Conservation (phyloP, 106 monocot species). For the Ottelia alismoides region DNA sequence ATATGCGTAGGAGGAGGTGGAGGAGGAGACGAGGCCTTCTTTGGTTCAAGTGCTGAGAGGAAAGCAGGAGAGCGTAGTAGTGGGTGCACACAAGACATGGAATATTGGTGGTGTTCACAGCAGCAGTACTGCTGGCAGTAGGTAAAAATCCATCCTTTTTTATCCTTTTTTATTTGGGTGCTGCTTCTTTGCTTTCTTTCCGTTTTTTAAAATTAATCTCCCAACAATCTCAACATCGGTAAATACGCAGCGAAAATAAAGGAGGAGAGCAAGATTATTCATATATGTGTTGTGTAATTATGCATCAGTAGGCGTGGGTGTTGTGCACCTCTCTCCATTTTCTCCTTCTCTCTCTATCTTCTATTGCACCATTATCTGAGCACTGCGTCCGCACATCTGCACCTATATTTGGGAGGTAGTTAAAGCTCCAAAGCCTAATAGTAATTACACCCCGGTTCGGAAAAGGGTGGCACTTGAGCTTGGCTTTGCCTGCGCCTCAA, state of each 20-base stretch:
- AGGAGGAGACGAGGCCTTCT: neutral
- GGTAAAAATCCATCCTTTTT: neutral
- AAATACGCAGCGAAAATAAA: neutral
- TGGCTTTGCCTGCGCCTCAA: no score
- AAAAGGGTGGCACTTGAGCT: no score
- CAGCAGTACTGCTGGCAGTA: neutral
- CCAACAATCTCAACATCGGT: neutral
- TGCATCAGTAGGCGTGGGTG: no score
- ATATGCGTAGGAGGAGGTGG: neutral
- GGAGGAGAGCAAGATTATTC: constrained; percentile 4
- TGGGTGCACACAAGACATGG: constrained; percentile 2
- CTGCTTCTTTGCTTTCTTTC: neutral
- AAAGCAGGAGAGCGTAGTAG: neutral
- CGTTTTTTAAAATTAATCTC: no score
- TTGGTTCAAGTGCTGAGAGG: neutral
- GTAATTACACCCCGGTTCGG: no score
- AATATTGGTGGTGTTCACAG: neutral
- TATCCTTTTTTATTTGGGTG: neutral
- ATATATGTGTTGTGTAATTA: no score
- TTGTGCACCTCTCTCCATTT: no score
- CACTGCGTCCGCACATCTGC: no score
- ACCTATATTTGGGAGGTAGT: no score
- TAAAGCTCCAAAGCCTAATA: no score
- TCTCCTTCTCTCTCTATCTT: no score
- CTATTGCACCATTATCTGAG: no score